Base-by-base conservation (phyloP, 768 basidiomycete species). In the Kwoniella bestiolae region DNA sequence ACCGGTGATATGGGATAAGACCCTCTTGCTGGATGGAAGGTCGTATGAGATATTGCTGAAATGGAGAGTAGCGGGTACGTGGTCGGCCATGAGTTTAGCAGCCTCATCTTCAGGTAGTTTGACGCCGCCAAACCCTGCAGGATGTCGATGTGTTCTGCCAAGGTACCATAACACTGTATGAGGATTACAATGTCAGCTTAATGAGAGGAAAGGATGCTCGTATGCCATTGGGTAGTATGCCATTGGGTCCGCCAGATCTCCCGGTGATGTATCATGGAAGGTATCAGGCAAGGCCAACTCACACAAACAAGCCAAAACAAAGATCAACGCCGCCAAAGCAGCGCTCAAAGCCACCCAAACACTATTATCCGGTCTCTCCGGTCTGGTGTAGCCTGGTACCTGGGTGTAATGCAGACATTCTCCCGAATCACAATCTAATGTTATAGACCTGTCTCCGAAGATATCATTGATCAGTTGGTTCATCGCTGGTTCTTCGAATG, bases 401-500 rank as follows among this genome's bases (percentile, higher is more conserved):
- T 93, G 91, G 0, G 91, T 91, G 72, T 88, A 92, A 74, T 95
- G 91, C 76, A 99, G 76, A 77, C 96, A 98, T 82, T 98, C 96
- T 23, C 96, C 95, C 5, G 91, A 88, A 1, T 90, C 83, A 71
- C 96, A 98, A 35, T 87, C 80, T 56, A 98, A 84, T 2, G 92
- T 90, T 76, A 99, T 99, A 76, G 88, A 91, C 1, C 83, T 84
- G 78, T 99, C 96, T 1, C 91, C 96, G 70, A 99, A 98, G 71
- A 99, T 89, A 67, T 90, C 88, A 75, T 90, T 87, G 81, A 99
- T 98, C 57, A 99, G 86, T 32, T 89, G 85, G 75, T 99, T 96
- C 96, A 99, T 98, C 0, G 91, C 93, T 0, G 92, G 91, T 74
- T 99, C 96, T 79, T 94, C 90, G 73, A 99, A 99, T 66, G 85